Conservation (phyloP, 2,329 filamentous ascomycete genomes). For the Colletotrichum somersetense region DNA sequence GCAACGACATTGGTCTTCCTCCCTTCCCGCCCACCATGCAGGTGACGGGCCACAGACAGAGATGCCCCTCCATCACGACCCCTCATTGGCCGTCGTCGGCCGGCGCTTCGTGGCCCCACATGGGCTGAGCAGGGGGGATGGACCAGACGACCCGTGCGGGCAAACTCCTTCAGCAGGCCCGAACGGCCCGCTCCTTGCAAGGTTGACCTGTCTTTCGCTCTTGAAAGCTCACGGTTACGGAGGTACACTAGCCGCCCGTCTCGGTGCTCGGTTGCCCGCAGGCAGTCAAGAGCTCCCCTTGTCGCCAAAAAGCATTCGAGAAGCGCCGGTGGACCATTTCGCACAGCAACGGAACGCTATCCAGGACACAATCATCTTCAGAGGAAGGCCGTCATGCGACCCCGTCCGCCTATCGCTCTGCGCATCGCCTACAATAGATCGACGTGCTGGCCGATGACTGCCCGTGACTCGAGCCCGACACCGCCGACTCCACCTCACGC, state of each 20-base stretch:
- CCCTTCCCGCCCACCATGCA: slow-evolving; percentile 28
- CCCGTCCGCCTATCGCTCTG: slow-evolving; percentile 8
- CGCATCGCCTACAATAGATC: slow-evolving; percentile 12
- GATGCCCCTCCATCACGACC: slow-evolving; percentile 22
- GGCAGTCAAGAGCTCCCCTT: background rate
- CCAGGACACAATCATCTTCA: slow-evolving; percentile 17
- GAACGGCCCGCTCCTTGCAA: slow-evolving; percentile 41
- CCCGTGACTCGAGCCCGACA: background rate
- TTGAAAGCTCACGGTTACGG: background rate
- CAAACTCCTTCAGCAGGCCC: slow-evolving; percentile 6
- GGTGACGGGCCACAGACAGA: slow-evolving; percentile 32
- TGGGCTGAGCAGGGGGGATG: slow-evolving; percentile 3
- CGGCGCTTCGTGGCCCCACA: slow-evolving; percentile 39
- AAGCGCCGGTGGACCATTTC: background rate
- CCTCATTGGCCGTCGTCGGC: slow-evolving; percentile 31
- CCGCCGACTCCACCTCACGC: slow-evolving; percentile 10
- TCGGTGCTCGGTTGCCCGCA: background rate
- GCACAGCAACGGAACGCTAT: background rate
- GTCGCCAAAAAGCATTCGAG: background rate
- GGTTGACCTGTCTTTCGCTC: slow-evolving; percentile 8
- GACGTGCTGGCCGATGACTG: background rate
- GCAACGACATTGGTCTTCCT: slow-evolving; percentile 31
- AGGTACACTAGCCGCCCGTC: background rate
- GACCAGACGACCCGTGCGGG: slow-evolving; percentile 12
- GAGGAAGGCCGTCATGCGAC: slow-evolving; percentile 34